These are phyloP conservation scores for Isatis lusitanica DNA, from an alignment of 441 rosid species.

Conservation along the genomic window DNA sequence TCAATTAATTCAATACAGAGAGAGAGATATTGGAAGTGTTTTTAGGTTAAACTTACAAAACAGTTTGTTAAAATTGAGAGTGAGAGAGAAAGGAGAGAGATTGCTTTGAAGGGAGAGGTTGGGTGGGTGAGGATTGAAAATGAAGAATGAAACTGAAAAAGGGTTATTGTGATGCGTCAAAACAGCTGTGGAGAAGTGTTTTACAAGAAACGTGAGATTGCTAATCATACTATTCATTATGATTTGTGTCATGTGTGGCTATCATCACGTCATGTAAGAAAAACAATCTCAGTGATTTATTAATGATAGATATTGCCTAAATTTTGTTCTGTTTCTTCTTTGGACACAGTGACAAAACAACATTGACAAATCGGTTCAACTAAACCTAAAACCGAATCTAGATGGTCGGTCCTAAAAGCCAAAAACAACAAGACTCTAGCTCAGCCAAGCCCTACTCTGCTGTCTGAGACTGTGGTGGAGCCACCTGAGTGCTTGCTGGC, in stretches of 20 bases:
- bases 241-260: constrained; percentile 21
- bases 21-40: constrained; percentile 17
- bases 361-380: background rate
- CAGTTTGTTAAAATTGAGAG: constrained; percentile 8
- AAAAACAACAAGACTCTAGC: background rate
- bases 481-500: constrained; percentile 18
- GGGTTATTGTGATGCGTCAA: constrained; percentile 9
- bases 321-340: background rate
- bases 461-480: constrained; percentile 19
- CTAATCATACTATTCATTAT: constrained; percentile 31
- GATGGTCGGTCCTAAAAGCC: background rate
- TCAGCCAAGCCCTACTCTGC: constrained; percentile 4
- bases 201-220: constrained; percentile 27
- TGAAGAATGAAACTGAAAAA: constrained; percentile 31
- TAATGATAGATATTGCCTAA: background rate
- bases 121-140: constrained; percentile 35
- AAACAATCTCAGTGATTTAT: too few species aligned
- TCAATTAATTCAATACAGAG: background rate
- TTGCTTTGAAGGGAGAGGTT: constrained; percentile 37
- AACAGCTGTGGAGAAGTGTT: constrained; percentile 35
- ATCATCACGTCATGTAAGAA: background rate
- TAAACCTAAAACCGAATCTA: background rate
- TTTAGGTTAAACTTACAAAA: background rate
- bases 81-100: constrained; percentile 14
- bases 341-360: background rate